Base-by-base conservation (phyloP, 108 stramenopile species). In the Pseudonitzschia delicatissima region DNA sequence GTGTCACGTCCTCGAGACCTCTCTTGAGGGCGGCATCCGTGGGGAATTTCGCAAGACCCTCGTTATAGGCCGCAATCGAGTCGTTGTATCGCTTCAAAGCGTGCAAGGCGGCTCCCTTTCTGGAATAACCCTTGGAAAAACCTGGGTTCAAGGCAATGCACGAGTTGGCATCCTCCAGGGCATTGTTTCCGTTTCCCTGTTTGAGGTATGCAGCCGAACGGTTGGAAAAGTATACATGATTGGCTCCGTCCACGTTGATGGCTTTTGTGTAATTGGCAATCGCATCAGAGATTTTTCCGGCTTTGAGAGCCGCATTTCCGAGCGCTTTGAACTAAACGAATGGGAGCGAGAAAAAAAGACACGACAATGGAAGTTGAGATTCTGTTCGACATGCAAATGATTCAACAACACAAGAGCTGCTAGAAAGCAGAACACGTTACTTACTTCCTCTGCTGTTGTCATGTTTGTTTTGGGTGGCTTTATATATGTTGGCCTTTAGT, bases 161-260 rank as follows among this genome's bases (percentile, higher is more conserved):
- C 21, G 87, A 60, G 42, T 94, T 83, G 36, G 97, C 98, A 74
- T 99, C 99, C 68, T 91, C 90, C 55, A 99, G 82, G 20, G 99
- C 99, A 36, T 93, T 97, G 66, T 80, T 74, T 44, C 87, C 89
- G 68, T 99, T 88, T 36, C 91, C 94, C 64, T 88, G 78, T 67
- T 80, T 81, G 67, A 99, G 79, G 64, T 97, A 96, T 18, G 99
- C 98, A 12, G 98, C 98, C 21, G 92, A 92, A n/a, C 99, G 88
- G 77, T 99, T 98, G 72, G 87, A 87, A 76, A 81, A 98, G 77
- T 92, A 98, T 25, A 97, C 91, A 78, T 97, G 95, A 74, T 97
- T 96, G 76, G 84, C 53, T 21, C 93, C 94, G 57, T 99, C 97
- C 53, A 90, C 63, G 60, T 90, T 80, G 72, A 99, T 99, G 52